Base-by-base conservation (phyloP, 2,329 filamentous ascomycete species). In the Arthroderma sp. region DNA sequence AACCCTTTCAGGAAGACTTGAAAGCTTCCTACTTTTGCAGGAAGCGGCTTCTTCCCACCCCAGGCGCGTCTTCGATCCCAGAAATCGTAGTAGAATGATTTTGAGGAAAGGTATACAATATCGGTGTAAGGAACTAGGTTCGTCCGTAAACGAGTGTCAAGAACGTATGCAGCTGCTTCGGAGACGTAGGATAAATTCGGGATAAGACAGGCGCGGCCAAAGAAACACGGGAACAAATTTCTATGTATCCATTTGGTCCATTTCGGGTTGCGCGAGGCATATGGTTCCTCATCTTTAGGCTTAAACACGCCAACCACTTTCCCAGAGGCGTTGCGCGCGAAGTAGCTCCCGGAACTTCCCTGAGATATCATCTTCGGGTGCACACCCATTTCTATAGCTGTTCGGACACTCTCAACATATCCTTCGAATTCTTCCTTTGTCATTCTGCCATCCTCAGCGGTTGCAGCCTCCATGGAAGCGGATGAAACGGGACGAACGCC, bases 231-330 rank as follows among this genome's bases (percentile, higher is more conserved):
- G 55, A 98, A 96, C 52, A 98, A 62, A 62, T 98, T 98, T 51
- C 91, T 76, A 64, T 98, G 91, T 68, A 98, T 88, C 91, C 91
- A 98, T 66, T 98, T 98, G 55, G 93, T 96, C 89, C 89, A 96
- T 63, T 98, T 98, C 4, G 91, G 91, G 60, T 98, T 98, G 54
- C 86, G 83, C 30, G 86, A 91, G 1, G 91, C 91, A 60, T 95
- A 98, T 1, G 91, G 91, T 64, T 98, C 93, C 67, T 98, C 91
- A 56, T 98, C 91, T 66, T 98, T 98, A 36, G 91, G 91, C 64
- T 98, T 98, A 69, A 98, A 98, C 4, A 98, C 91, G 32, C 88
- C 91, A 3, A 98, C 86, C 10, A 95, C 86, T 68, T 94, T 95
- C 42, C 91, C 91, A 46, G 89, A 82, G 1, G 77, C 77, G 56